Percentiles rank a stretch among this genome's conserved stretches.
phyloP scores from a whole-genome alignment of 176 grass and related monocot species.

The Carex parvula region DNA sequence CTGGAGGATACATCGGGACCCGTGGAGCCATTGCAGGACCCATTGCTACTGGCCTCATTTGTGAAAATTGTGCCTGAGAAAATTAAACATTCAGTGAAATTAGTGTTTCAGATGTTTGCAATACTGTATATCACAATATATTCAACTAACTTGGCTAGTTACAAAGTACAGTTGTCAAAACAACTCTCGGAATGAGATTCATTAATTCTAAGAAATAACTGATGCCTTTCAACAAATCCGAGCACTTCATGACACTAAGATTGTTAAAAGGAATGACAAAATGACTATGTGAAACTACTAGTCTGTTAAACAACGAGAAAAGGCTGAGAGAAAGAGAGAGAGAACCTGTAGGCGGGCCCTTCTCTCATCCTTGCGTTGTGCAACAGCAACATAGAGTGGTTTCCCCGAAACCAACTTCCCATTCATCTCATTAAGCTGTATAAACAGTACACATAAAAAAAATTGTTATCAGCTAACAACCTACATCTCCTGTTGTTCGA shows the following conservation, averaged over 20 bases:
- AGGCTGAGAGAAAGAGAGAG: neutral
- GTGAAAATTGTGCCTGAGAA: conserved; percentile 52
- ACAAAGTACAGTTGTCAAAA: too few species aligned
- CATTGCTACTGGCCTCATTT: conserved; percentile 62
- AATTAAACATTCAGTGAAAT: neutral
- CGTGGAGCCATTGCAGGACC: conserved; percentile 48
- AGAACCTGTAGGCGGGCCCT: conserved; percentile 61
- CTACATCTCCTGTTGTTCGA: neutral
- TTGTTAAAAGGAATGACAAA: neutral
- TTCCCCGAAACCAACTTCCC: conserved; percentile 62
- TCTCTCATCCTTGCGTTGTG: conserved; percentile 70
- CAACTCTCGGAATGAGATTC: too few species aligned
- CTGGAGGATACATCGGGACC: conserved; percentile 68
- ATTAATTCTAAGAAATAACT: too few species aligned
- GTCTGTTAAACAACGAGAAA: neutral
- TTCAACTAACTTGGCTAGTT: too few species aligned
- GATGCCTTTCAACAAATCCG: neutral
- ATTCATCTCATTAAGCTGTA: conserved; percentile 51
- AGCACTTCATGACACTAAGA: neutral
- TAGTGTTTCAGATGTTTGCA: conserved; percentile 2
- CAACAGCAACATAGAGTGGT: conserved; percentile 69
- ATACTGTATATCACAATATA: neutral
- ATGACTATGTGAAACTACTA: neutral
- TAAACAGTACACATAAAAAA: neutral
- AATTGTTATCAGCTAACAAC: neutral